A percentile compares a stretch with the other conserved stretches of the same genome.
Evolutionary conservation across 768 basidiomycete species (phyloP).

Genomic region (Lepiota venenata): DNA sequence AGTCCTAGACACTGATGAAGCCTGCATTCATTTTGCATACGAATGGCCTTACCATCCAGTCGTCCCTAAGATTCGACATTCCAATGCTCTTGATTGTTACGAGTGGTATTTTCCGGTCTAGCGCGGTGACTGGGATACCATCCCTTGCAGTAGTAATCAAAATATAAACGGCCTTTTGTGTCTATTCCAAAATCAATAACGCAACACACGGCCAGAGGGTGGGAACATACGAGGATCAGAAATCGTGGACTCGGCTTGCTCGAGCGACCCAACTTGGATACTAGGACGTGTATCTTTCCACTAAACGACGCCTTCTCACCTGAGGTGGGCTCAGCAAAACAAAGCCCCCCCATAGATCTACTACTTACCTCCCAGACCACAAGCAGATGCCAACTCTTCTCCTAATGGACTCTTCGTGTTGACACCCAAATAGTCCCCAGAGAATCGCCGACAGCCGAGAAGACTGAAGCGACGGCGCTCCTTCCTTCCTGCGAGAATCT

Average conservation of each 20-base stretch:
- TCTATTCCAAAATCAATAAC: conserved; percentile 42
- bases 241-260: conserved; percentile 92
- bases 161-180: conserved; percentile 82
- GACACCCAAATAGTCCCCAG: conserved; percentile 94
- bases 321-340: conserved; percentile 19
- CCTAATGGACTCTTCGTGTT: conserved; percentile 81
- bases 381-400: conserved; percentile 66
- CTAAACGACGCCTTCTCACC: conserved; percentile 86
- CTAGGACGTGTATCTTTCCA: conserved; percentile 72
- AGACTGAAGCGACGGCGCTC: conserved; percentile 93
- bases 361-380: conserved; percentile 67
- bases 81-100: conserved; percentile 84
- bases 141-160: conserved; percentile 59
- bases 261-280: conserved; percentile 82
- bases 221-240: conserved; percentile 72
- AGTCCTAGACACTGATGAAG: conserved; percentile 39
- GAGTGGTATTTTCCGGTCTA: conserved; percentile 89
- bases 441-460: conserved; percentile 89
- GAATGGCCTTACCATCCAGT: conserved; percentile 75
- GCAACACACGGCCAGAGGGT: not conserved
- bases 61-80: conserved; percentile 88
- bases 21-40: not conserved
- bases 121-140: conserved; percentile 49
- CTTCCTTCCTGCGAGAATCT: conserved; percentile 86
- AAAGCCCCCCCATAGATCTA: not conserved